Conservation (phyloP, 352 stramenopile genomes). For the Globisporangium irregulare region DNA sequence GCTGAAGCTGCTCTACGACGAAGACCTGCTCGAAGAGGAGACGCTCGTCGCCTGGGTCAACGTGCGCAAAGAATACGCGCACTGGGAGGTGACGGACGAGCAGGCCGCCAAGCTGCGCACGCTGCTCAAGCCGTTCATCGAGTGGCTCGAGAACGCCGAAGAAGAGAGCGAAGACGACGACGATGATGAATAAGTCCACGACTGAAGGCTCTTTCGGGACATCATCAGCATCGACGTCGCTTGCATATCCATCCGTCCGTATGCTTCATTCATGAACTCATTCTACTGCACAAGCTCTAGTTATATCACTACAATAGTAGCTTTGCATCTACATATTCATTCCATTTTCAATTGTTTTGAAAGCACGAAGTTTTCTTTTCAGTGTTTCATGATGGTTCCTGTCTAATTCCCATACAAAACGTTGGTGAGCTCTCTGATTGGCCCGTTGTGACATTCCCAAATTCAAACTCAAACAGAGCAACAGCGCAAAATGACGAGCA, state of each 20-base stretch:
- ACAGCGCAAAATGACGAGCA: conserved; percentile 6
- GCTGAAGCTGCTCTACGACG: conserved; percentile 96
- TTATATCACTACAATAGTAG: not conserved
- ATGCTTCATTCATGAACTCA: not conserved
- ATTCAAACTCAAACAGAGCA: not conserved
- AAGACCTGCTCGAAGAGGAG: conserved; percentile 96
- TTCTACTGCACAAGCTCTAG: not conserved
- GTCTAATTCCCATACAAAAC: not conserved
- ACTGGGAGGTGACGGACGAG: conserved; percentile 89
- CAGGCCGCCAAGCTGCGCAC: conserved; percentile 80
- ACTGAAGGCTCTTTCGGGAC: not conserved
- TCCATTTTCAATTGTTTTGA: not conserved
- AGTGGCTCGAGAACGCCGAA: conserved; percentile 97
- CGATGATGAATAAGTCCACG: conserved; percentile 43
- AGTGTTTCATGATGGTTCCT: not conserved
- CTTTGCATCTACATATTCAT: not conserved
- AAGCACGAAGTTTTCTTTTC: not conserved
- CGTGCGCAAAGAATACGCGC: conserved; percentile 74
- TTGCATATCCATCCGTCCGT: not conserved
- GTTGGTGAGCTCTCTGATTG: not conserved
- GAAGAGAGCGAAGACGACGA: conserved; percentile 86
- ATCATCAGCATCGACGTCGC: not conserved
- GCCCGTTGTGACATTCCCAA: not conserved
- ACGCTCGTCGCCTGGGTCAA: conserved; percentile 92
- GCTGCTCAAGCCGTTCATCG: conserved; percentile 93